Evolutionary conservation across 2,329 filamentous ascomycete species (phyloP), one percentile per base, ranked within the genome.

Genomic region (Leptodontidium sp.): DNA sequence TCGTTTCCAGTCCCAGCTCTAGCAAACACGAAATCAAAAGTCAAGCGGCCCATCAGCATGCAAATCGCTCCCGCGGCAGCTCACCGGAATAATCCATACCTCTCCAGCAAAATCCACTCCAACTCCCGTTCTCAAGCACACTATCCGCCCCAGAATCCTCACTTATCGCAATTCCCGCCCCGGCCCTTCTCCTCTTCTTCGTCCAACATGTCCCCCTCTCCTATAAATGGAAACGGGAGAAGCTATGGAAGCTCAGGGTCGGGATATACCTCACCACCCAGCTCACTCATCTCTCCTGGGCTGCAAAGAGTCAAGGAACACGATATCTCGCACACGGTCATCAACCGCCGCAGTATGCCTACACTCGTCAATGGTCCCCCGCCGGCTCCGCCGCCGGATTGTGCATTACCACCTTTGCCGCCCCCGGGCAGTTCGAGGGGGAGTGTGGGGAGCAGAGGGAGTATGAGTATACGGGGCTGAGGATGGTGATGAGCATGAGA

Each of bases 111-210:
- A 49, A 2, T 14, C 43, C 26, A 21, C 21, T 21, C 21, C 21
- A 21, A 4, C n/a, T 38, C 26, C 8, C 43, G 64, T 14, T 45
- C 57, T 82, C 71, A 84, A 40, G n/a, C 71, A 73, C 84, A 79
- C 69, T 17, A 26, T 57, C 15, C 35, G 17, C 4, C 8, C 58
- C 82, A 79, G 38, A 82, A 82, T 40, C 32, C 26, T 26, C 49
- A 5, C 29, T 11, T n/a, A 50, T 8, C 47, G 6, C 9, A 49
- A 29, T 24, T 40, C 49, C 43, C 43, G 7, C 52, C 50, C 12
- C 50, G 50, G 1, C 35, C 35, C 1, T 43, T 43, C 24, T 57
- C 62, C 21, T 55, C 49, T n/a, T 64, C 62, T 7, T 21, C 21
- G 21, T 43, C 40, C n/a, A 58, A 35, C 53, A 40, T 8, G 8